Conservation (phyloP, 805 yeast genomes). For the Ogataea wickerhamii region DNA sequence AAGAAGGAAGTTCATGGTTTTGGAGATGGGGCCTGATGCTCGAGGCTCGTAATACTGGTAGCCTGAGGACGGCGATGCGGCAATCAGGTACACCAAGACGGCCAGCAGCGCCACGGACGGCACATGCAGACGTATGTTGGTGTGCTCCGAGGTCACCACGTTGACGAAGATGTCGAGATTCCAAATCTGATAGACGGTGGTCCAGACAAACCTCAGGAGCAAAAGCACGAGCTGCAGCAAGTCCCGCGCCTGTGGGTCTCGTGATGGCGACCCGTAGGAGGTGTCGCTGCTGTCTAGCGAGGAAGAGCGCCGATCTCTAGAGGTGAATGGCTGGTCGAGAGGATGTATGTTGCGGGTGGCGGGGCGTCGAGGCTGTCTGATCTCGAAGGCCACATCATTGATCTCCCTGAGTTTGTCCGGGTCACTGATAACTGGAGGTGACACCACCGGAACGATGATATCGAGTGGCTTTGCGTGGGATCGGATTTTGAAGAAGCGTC, state of each 20-base stretch:
- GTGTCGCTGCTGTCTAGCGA: neutral
- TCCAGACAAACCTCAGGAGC: constrained; percentile 6
- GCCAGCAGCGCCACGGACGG: constrained; percentile 20
- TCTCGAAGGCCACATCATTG: constrained; percentile 31
- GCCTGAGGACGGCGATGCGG: neutral
- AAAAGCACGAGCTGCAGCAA: constrained; percentile 11
- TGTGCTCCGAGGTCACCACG: constrained; percentile 20
- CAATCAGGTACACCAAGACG: constrained; percentile 12
- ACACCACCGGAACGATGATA: constrained; percentile 8
- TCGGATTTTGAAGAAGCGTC: constrained; percentile 12
- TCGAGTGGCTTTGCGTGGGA: constrained; percentile 13
- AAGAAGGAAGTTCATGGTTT: neutral
- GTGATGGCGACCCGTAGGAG: neutral
- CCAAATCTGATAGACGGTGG: constrained; percentile 20
- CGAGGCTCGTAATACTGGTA: neutral
- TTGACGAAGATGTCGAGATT: constrained; percentile 28
- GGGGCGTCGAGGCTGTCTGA: constrained; percentile 11
- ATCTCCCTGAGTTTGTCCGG: constrained; percentile 19
- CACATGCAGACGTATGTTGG: constrained; percentile 25
- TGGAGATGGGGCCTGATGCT: neutral
- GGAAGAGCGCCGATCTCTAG: constrained; percentile 2
- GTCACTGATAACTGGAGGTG: constrained; percentile 5
- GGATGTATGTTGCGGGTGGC: constrained; percentile 28
- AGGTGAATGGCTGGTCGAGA: constrained; percentile 28
- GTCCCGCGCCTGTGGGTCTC: constrained; percentile 8